Conservation (phyloP, 192 early-diverging fungal genomes). For the Backusella circina region DNA sequence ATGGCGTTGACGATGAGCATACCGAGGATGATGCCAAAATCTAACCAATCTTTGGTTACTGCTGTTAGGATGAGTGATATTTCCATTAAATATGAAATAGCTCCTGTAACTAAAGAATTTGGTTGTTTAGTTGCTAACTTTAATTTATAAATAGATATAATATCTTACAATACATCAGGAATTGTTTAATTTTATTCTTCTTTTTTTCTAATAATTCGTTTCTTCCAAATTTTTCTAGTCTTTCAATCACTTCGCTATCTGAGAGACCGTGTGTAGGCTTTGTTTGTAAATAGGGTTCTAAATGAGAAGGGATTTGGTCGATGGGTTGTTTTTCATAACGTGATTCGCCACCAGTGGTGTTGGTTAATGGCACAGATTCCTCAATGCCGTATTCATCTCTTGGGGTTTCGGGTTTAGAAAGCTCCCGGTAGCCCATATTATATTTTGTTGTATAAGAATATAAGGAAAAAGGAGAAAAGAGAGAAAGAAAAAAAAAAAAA, state of each 20-base stretch:
- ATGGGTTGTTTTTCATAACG: neutral
- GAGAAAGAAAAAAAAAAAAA: neutral
- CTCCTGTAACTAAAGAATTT: constrained; percentile 48
- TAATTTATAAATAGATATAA: constrained; percentile 12
- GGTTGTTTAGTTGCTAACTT: no score
- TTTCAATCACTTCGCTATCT: constrained; percentile 45
- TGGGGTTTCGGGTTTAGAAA: neutral
- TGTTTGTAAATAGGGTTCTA: constrained; percentile 57
- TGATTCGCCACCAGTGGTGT: neutral
- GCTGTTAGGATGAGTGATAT: constrained; percentile 52
- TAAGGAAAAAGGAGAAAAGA: neutral
- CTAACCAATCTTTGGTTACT: constrained; percentile 54
- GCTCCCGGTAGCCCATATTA: neutral
- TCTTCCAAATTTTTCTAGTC: constrained; percentile 54
- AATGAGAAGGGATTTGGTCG: constrained; percentile 45
- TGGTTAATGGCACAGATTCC: neutral
- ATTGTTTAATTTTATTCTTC: constrained; percentile 40
- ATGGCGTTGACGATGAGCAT: constrained; percentile 60
- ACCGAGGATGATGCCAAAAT: constrained; percentile 56
- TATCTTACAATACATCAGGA: constrained; percentile 38
- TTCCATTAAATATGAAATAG: constrained; percentile 66
- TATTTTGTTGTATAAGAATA: neutral
- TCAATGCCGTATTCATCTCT: neutral
- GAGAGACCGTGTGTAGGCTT: constrained; percentile 59
- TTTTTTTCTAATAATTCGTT: constrained; percentile 52